A percentile compares a stretch with the other conserved stretches of the same genome.
Evolutionary conservation across 768 basidiomycete genomes (phyloP).

Genomic region (Termitomyces sp.): DNA sequence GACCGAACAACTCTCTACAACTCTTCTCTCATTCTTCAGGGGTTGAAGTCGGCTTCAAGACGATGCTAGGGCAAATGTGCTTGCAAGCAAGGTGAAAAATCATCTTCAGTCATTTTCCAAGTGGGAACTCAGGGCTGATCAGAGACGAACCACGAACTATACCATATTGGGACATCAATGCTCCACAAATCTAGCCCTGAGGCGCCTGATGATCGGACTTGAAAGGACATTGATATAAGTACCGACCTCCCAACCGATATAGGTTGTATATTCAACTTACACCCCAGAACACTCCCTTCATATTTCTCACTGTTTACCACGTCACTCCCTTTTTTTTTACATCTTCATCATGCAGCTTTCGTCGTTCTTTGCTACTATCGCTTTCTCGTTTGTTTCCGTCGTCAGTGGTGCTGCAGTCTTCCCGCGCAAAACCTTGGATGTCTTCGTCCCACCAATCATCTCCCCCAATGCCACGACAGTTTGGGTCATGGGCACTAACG

Average conservation of each 20-base stretch:
- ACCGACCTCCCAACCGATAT: too few relatives aligned
- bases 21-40: neutral
- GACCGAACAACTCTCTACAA: neutral
- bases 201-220: neutral
- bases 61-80: too few relatives aligned
- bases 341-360: slow-evolving; percentile 17
- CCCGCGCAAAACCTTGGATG: slow-evolving; percentile 23
- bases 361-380: slow-evolving; percentile 21
- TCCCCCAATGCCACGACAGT: slow-evolving; percentile 23
- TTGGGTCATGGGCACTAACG: slow-evolving; percentile 25
- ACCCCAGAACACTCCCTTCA: neutral
- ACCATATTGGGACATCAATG: slow-evolving; percentile 5
- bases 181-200: slow-evolving; percentile 4
- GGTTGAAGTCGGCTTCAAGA: neutral
- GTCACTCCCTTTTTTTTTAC: slow-evolving; percentile 1
- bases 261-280: too few relatives aligned
- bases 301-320: neutral
- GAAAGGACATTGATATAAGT: neutral
- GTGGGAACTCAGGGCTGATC: neutral
- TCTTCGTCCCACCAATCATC: slow-evolving; percentile 27
- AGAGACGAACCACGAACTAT: neutral
- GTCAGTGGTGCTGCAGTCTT: slow-evolving; percentile 17
- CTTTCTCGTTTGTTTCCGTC: slow-evolving; percentile 21
- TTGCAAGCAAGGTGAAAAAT: neutral
- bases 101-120: neutral